Conservation (phyloP, 805 yeast genomes). For the Saccharomycopsis oosterbeekiorum region DNA sequence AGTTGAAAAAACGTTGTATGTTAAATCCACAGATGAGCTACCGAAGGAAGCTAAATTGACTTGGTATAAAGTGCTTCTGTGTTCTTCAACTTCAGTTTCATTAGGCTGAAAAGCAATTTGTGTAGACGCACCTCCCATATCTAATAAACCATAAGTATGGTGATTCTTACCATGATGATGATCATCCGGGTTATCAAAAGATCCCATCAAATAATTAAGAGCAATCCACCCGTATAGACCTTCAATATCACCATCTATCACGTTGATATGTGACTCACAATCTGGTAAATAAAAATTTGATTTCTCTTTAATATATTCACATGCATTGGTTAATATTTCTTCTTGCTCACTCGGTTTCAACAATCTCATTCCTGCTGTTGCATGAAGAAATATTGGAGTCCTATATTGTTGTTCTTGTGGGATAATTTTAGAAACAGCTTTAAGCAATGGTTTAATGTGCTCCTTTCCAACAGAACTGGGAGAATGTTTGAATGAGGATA, state of each 20-base stretch:
- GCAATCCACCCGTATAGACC: conserved; percentile 63
- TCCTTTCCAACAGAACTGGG: conserved; percentile 43
- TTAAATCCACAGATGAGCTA: conserved; percentile 21
- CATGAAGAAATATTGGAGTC: conserved; percentile 61
- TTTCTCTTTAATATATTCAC: conserved; percentile 37
- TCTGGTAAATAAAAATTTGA: conserved; percentile 51
- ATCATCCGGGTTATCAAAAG: conserved; percentile 28
- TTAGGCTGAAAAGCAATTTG: conserved; percentile 58
- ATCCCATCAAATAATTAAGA: conserved; percentile 43
- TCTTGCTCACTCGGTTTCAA: conserved; percentile 43
- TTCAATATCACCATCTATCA: conserved; percentile 56
- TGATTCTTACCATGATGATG: conserved; percentile 31
- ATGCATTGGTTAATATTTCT: conserved; percentile 36
- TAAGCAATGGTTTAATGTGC: conserved; percentile 41
- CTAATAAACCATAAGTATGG: conserved; percentile 45
- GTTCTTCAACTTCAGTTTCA: conserved; percentile 33
- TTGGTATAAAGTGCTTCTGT: conserved; percentile 36
- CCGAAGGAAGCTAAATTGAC: conserved; percentile 33
- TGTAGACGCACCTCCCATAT: conserved; percentile 58
- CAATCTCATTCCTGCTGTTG: conserved; percentile 61
- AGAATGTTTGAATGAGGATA: conserved; percentile 38
- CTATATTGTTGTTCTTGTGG: conserved; percentile 51
- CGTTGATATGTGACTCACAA: conserved; percentile 47
- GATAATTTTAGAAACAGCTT: conserved; percentile 38
- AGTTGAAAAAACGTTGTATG: conserved; percentile 39